Base-by-base conservation (phyloP, 2,329 filamentous ascomycete species). In the Pseudogymnoascus sp. region DNA sequence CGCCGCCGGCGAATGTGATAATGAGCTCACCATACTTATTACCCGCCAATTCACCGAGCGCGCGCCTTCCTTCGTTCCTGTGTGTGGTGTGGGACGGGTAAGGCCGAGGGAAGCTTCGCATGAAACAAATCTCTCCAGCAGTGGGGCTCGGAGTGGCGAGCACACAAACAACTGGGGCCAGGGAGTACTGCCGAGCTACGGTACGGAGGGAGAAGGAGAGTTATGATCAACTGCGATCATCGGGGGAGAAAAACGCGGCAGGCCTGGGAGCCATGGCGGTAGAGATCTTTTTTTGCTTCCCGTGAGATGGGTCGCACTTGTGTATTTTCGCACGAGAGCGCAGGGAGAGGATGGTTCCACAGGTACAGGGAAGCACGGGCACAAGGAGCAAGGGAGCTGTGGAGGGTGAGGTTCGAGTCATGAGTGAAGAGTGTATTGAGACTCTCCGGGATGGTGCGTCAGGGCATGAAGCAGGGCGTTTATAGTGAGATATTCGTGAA, bases 61-160 rank as follows among this genome's bases (percentile, higher is more conserved):
- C 48, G 48, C 28, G 28, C 28, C 7, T 31, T 31, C 23, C 4
- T 11, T 31, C 48, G 28, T 57, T 57, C 48, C 10, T 57, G 51
- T 3, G 25, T 54, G n/a, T 25, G 48, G 48, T 34, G 51, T 57
- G 51, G 28, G 10, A 57, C 51, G 51, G 51, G 28, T 57, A 57
- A 13, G 51, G 51, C 51, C 51, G 51, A 57, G 28, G 41, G 51
- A 57, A 57, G 51, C 51, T 57, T 57, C 51, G 51, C 51, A 57
- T 57, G 48, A 57, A 57, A 57, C 51, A 57, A 57, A 57, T 57
- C 51, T 57, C 51, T 16, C 11, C 28, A 6, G 6, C 51, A 34
- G 51, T 57, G 51, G 51, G 51, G 51, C 28, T 7, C 10, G 23
- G 7, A 25, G 45, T 51, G 45, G 23, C 23, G 23, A 48, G 45